phyloP scores from a whole-genome alignment of 768 basidiomycete genomes.

The Hebeloma cylindrosporum region DNA sequence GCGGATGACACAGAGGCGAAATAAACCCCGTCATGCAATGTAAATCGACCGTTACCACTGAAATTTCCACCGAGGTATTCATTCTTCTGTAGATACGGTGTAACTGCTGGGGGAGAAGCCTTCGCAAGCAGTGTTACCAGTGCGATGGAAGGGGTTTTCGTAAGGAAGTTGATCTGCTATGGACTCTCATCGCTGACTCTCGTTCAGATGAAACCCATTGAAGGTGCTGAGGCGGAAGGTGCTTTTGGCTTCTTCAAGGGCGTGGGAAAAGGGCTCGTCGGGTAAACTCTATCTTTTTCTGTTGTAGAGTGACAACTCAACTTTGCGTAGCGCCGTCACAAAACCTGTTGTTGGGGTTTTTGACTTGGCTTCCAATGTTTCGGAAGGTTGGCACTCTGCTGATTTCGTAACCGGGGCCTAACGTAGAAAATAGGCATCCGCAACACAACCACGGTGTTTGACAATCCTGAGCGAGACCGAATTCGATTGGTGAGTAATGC shows the following conservation, averaged over 20 bases:
- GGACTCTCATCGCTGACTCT: neutral
- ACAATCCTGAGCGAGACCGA: conserved; percentile 86
- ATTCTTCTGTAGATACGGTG: conserved; percentile 70
- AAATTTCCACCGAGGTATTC: neutral
- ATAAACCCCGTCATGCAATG: conserved; percentile 96
- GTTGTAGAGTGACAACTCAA: neutral
- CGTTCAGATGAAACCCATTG: conserved; percentile 87
- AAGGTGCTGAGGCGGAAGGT: conserved; percentile 93
- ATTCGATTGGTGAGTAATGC: conserved; percentile 64
- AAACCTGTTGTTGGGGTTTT: conserved; percentile 97
- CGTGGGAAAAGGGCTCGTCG: conserved; percentile 93
- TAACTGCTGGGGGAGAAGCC: conserved; percentile 91
- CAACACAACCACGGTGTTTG: conserved; percentile 98
- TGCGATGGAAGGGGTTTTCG: conserved; percentile 93
- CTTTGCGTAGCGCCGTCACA: conserved; percentile 68
- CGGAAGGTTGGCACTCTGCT: no score
- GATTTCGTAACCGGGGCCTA: no score
- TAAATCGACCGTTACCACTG: conserved; percentile 46
- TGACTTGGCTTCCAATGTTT: conserved; percentile 92
- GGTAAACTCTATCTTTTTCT: conserved; percentile 46
- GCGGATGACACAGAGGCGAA: conserved; percentile 85
- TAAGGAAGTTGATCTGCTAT: conserved; percentile 29
- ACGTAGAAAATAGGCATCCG: conserved; percentile 92
- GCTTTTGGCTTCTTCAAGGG: conserved; percentile 98
- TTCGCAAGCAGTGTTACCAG: conserved; percentile 92